phyloP scores from a whole-genome alignment of 75 land plant genomes.

The Pinus albicaulis region DNA sequence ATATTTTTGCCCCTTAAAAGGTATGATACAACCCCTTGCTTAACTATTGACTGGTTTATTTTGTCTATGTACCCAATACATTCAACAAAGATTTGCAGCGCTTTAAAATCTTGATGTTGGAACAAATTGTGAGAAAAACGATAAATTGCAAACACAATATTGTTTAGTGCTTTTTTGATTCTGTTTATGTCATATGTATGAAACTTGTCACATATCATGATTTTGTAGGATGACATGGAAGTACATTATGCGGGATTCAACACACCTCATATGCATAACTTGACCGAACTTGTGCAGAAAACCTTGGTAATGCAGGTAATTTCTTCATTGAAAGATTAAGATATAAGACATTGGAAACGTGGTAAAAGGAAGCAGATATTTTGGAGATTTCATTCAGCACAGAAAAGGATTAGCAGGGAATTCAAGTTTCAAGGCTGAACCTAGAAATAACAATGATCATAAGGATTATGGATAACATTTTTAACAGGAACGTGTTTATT shows the following conservation, averaged over 20 bases:
- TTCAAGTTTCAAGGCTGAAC: background rate
- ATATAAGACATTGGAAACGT: background rate
- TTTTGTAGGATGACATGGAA: conserved; percentile 54
- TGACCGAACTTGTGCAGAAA: conserved; percentile 77
- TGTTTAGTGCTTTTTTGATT: too few species aligned
- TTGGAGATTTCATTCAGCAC: background rate
- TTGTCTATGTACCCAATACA: too few species aligned
- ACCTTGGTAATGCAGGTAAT: conserved; percentile 62
- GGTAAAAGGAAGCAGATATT: conserved; percentile 4
- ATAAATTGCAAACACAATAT: too few species aligned
- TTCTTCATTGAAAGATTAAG: background rate
- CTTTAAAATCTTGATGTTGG: too few species aligned
- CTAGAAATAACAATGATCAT: background rate
- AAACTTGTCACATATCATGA: too few species aligned
- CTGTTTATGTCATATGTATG: too few species aligned
- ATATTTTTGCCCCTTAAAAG: too few species aligned
- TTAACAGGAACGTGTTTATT: background rate
- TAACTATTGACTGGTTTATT: too few species aligned
- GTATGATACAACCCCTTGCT: too few species aligned
- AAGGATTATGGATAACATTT: background rate
- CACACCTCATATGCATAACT: conserved; percentile 81
- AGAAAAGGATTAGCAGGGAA: background rate
- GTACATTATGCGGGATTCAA: conserved; percentile 72
- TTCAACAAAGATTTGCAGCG: too few species aligned
- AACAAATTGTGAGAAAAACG: too few species aligned